Evolutionary conservation across 768 basidiomycete species (phyloP).

Genomic region (Cytidiella melzeri): DNA sequence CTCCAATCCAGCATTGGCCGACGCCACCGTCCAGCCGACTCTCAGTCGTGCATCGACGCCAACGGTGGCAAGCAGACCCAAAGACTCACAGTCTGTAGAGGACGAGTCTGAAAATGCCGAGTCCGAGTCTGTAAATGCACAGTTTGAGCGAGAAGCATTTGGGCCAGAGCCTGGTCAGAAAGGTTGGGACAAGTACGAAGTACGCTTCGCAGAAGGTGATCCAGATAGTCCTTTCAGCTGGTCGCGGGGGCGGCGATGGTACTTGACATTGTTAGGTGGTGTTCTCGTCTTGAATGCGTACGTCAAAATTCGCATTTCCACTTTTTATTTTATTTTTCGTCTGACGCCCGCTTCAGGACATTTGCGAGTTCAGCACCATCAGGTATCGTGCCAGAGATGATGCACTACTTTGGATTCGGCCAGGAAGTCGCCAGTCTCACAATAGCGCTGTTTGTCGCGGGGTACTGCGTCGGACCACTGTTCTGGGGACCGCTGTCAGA

Average conservation of each 20-base stretch:
- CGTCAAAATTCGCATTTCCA: too few species aligned
- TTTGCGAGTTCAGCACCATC: constrained; percentile 59
- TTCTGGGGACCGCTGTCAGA: constrained; percentile 54
- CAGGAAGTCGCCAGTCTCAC: constrained; percentile 46
- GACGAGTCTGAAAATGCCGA: constrained; percentile 5
- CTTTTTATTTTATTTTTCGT: too few species aligned
- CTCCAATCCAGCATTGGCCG: background rate
- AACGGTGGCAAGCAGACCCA: constrained; percentile 1
- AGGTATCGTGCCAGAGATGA: constrained; percentile 39
- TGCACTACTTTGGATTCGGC: constrained; percentile 42
- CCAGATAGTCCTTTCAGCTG: constrained; percentile 23
- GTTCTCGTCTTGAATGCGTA: constrained; percentile 31
- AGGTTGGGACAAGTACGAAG: constrained; percentile 20
- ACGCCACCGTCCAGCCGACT: background rate
- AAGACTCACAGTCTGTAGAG: background rate
- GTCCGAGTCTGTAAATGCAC: constrained; percentile 11
- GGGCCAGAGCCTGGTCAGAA: constrained; percentile 21
- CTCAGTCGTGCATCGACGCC: background rate
- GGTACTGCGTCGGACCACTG: constrained; percentile 60
- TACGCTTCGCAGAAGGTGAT: constrained; percentile 18
- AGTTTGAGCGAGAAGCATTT: constrained; percentile 21
- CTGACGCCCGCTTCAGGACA: constrained; percentile 38
- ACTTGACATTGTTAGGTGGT: constrained; percentile 20
- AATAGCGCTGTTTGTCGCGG: constrained; percentile 59
- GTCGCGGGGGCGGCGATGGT: constrained; percentile 20